Evolutionary conservation across 768 basidiomycete species (phyloP), one percentile per base, ranked within the genome.

Genomic region (Mycena belliarum): DNA sequence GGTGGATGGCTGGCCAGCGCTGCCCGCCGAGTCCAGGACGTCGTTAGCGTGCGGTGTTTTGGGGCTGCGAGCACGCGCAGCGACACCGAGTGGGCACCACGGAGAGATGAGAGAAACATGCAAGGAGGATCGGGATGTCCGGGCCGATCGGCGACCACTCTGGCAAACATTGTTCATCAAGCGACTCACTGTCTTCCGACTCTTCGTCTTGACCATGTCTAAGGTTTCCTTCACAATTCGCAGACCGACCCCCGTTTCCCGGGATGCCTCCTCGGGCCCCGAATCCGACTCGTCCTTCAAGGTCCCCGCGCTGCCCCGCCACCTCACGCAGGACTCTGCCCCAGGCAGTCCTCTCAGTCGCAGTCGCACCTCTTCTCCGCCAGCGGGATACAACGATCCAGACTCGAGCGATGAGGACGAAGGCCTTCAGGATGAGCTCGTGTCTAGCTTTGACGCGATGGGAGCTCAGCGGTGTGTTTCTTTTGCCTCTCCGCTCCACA

Each of bases 201-300:
- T n/a, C n/a, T n/a, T n/a, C n/a, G n/a, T n/a, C n/a, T 49, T 37
- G 10, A 59, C 58, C 54, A 68, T 70, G 59, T 64, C 68, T 49
- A 82, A 84, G 62, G 81, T 95, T 38, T 95, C 93, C 1, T 95
- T 96, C 72, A 94, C 89, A 2, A 80, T 96, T 55, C 84, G 91
- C 41, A 81, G 91, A 9, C 94, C 94, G 0, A 85, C 85, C 0
- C 88, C 90, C 1, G 68, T 78, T 0, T 87, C 89, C 7, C 80
- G 88, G 12, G 79, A 81, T 18, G 69, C 77, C 0, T 89, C 89
- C 0, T 81, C 86, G 29, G 86, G 84, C 11, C 76, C 81, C 41
- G 89, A 88, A 38, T 85, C 85, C 0, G 86, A 86, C 60, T 64
- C 70, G 0, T 68, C 70, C 20, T 86, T 87, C 74, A 89, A 82